Evolutionary conservation across 2,329 filamentous ascomycete species (phyloP), one percentile per base, ranked within the genome.

Genomic region (Penicillium sp.): DNA sequence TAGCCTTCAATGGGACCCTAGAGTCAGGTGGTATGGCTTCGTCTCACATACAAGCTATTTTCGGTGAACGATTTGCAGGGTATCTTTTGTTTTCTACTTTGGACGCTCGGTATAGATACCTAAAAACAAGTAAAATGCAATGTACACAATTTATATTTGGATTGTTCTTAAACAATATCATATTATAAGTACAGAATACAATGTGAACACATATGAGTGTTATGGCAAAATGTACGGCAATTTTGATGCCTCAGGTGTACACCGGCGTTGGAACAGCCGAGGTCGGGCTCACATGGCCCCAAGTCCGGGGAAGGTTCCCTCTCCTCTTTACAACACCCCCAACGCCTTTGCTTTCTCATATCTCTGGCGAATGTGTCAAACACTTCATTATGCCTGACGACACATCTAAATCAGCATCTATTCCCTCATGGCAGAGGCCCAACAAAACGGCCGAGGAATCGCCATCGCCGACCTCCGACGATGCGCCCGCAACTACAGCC

Each of bases 381-480:
- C 6, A 43, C 9, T 19, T 31, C 39, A 66, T 21, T 23, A 78
- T 77, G 75, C 62, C 73, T 31, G 71, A 72, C 56, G 60, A 67
- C 5, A 62, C 68, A 36, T 58, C 69, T n/a, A 77, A 74, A 55
- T 45, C 59, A 7, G 53, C 68, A 13, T 71, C 73, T 12, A 77
- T 78, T 41, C 76, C 76, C 17, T 61, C 67, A 58, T 78, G 77
- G 77, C 77, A 79, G 60, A 69, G 65, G 44, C 8, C 55, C 55
- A 58, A 54, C 47, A 60, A 55, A 55, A 29, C 58, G 10, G 19
- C 74, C 71, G 59, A 83, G 77, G 44, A 60, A 41, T 60, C 59
- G 52, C 21, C 64, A 39, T 57, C 68, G 49, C 49, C 68, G 53
- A 66, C 47, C 63, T 65, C 68, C 64, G 66, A 70, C 39, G 62